Evolutionary conservation across 495 filamentous ascomycete genomes (phyloP).

Genomic region (Podospora bellae-mahoneyi): DNA sequence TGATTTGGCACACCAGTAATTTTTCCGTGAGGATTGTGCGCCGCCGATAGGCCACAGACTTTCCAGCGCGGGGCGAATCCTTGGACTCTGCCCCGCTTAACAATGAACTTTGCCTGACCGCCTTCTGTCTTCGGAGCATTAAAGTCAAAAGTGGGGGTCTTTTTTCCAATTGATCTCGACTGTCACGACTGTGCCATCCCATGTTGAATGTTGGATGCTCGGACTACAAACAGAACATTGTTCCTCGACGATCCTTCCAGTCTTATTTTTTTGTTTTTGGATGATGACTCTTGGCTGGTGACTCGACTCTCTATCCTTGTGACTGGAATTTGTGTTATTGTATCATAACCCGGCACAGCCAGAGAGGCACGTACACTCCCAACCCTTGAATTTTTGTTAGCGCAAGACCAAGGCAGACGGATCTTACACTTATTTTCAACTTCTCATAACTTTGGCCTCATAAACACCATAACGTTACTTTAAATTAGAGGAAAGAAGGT

Average conservation of each 20-base stretch:
- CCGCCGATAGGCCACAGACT: constrained; percentile 25
- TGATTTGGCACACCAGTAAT: constrained; percentile 29
- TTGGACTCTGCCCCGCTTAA: constrained; percentile 20
- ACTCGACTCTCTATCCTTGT: not conserved
- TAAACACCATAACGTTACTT: too few species aligned
- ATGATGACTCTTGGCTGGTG: not conserved
- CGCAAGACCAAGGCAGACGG: too few species aligned
- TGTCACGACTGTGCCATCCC: not conserved
- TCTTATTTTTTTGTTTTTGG: not conserved
- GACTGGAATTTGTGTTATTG: not conserved
- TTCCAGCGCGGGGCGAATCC: constrained; percentile 27
- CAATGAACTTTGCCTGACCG: constrained; percentile 14
- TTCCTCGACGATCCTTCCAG: not conserved
- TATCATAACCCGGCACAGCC: not conserved
- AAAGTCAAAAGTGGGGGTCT: not conserved
- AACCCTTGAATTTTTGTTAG: too few species aligned
- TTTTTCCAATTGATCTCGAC: not conserved
- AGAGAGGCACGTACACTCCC: not conserved
- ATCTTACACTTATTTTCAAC: too few species aligned
- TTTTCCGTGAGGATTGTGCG: constrained; percentile 40
- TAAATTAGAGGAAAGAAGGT: too few species aligned
- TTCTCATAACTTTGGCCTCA: too few species aligned
- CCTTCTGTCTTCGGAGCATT: constrained; percentile 17
- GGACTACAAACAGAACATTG: not conserved
- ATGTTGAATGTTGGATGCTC: not conserved